Base-by-base conservation (phyloP, 2,329 filamentous ascomycete genomes). In the Colletotrichum sansevieriae region DNA sequence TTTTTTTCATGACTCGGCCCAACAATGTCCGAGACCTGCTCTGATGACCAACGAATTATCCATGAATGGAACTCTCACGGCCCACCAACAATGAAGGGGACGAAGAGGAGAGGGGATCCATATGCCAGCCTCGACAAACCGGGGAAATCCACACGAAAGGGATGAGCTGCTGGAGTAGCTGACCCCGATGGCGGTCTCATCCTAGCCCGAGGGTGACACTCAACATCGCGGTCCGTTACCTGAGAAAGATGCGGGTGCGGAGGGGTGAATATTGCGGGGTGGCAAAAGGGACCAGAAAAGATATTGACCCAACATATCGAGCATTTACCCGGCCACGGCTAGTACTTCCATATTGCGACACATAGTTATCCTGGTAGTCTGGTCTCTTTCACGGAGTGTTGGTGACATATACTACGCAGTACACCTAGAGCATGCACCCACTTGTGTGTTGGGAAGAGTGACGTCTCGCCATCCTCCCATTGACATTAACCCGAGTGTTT, bases 1-100 rank as follows among this genome's bases (percentile, higher is more conserved):
- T 25, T 41, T 11, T 41, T 11, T 15, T 55, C 55, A 65, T 68
- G 65, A 65, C 62, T 68, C 65, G 65, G 65, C 55, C 55, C 62
- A 65, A 65, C 49, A 65, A 43, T 37, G 22, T 43, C 65, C 65
- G 65, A 68, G 62, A 65, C 47, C 49, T 65, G 49, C 15, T 60
- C 62, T 55, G 65, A 60, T 59, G 25, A 60, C 41, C 29, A 65
- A 44, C 37, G 62, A 68, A 68, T 68, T 60, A 55, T 60, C 65
- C 65, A 68, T 65, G 63, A 68, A 65, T 65, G 62, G 55, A 65
- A 43, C 65, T 44, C 29, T 7, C 22, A 47, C 25, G 61, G 4
- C 49, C 65, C 65, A 68, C 62, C 43, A 25, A 41, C 18, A 35
- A 44, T 35, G 59, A 62, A 37, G 35, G 47, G 58, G 12, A 35